These are phyloP conservation scores for Udeniomyces megalosporus DNA, from an alignment of 768 basidiomycete genomes.

Conservation along the genomic window DNA sequence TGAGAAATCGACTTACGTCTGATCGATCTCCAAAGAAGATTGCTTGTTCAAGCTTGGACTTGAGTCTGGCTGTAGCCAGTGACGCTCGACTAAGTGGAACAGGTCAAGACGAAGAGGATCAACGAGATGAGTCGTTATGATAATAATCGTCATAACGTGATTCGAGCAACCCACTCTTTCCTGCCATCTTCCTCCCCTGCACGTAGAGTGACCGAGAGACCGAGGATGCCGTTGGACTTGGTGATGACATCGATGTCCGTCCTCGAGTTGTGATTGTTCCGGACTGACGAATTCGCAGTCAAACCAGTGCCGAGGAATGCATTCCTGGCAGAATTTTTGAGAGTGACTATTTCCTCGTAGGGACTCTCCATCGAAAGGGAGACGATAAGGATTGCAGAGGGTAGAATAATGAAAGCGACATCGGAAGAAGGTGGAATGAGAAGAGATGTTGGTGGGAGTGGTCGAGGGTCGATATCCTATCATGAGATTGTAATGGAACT, in stretches of 20 bases:
- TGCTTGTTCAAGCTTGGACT: conserved; percentile 32
- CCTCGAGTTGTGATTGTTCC: neutral
- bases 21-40: conserved; percentile 30
- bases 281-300: conserved; percentile 1
- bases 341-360: conserved; percentile 30
- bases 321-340: conserved; percentile 27
- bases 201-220: conserved; percentile 17
- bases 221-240: conserved; percentile 19
- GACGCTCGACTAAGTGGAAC: conserved; percentile 11
- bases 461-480: conserved; percentile 26
- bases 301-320: conserved; percentile 29
- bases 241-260: conserved; percentile 16
- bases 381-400: conserved; percentile 26
- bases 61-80: conserved; percentile 26
- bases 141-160: too few relatives aligned
- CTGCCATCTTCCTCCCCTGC: neutral
- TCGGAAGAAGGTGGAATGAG: conserved; percentile 21
- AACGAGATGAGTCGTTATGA: too few relatives aligned
- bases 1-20: too few relatives aligned
- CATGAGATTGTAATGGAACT: neutral
- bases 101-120: neutral
- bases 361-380: conserved; percentile 22
- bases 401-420: conserved; percentile 29
- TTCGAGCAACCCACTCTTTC: conserved; percentile 7
- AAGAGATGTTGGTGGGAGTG: conserved; percentile 27